Base-by-base conservation (phyloP, 176 grass and related monocot species). In the Bromus sterilis region DNA sequence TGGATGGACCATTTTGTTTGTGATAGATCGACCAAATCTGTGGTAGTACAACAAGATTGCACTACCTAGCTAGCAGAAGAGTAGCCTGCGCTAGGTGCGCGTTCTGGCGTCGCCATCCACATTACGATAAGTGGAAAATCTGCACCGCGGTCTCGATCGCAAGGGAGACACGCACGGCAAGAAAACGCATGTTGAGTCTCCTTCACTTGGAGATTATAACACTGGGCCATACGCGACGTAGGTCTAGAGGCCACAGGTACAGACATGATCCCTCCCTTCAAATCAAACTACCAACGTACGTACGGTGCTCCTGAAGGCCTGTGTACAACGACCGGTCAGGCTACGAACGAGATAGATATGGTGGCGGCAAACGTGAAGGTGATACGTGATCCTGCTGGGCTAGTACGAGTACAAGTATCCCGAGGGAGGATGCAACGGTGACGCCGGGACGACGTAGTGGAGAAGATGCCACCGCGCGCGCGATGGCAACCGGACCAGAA, bases 371-470 rank as follows among this genome's bases (percentile, higher is more conserved):
- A 44, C 32, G 21, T 35, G 63, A n/a, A 28, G 42, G 76, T 9
- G 63, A 14, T 11, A 59, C 56, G 25, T 11, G 11, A 28, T 28
- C 56, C 4, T 13, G 20, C 4, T 13, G 20, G 3, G 18, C 75
- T 28, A 57, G 1, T 71, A 26, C 37, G 2, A 63, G 30, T 32
- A 26, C 37, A 5, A 63, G 30, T 32, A 7, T 8, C 18, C 28
- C 55, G 20, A 74, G 70, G 20, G 30, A 51, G 62, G 79, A 77
- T 71, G 85, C 73, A 53, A 71, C 3, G 74, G 74, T 87, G 86
- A 78, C 26, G 86, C 5, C 49, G n/a, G 7, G 21, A 68, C 58
- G 78, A 68, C 62, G 23, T 39, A 20, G 39, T 2, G 30, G 53
- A 71, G 30, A 61, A 59, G 21, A 33, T 18, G 78, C 26, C 16